Conservation (phyloP, 768 basidiomycete species). For the Cantharellus cinnabarinus region DNA sequence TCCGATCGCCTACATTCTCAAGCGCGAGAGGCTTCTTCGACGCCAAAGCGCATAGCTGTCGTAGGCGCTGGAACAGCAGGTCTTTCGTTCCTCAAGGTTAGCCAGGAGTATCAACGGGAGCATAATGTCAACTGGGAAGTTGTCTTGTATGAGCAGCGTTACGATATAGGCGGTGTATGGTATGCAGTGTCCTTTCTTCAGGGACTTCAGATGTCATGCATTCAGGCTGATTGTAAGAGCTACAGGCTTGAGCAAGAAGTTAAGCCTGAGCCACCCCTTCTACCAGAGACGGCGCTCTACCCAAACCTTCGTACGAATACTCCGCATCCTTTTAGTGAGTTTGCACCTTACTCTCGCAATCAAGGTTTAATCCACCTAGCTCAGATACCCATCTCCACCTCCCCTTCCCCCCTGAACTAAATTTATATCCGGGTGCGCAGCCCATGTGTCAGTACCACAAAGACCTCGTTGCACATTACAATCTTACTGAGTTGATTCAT, state of each 20-base stretch:
- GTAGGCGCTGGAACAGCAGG: constrained; percentile 40
- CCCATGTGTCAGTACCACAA: no score
- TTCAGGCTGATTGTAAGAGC: neutral
- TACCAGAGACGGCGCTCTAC: constrained; percentile 37
- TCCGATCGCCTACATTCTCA: no score
- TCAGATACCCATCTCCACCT: constrained; percentile 32
- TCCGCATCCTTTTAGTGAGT: constrained; percentile 26
- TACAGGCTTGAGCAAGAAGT: constrained; percentile 20
- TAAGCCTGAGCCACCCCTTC: constrained; percentile 20
- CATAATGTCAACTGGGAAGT: constrained; percentile 24
- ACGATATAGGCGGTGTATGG: constrained; percentile 39
- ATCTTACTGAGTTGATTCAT: constrained; percentile 22
- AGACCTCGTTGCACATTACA: constrained; percentile 12
- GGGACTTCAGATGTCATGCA: neutral
- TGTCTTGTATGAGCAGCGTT: constrained; percentile 32
- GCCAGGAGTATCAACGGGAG: constrained; percentile 27
- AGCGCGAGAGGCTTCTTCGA: neutral
- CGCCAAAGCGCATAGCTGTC: constrained; percentile 30
- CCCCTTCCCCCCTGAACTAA: constrained; percentile 18
- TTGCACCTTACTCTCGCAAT: neutral
- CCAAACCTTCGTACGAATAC: constrained; percentile 34
- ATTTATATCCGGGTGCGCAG: no score
- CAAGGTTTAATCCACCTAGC: neutral
- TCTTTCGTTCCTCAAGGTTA: constrained; percentile 29
- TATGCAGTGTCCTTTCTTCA: constrained; percentile 9